Evolutionary conservation across 345 rosid genomes (phyloP).

Genomic region (Clarkia xantiana): DNA sequence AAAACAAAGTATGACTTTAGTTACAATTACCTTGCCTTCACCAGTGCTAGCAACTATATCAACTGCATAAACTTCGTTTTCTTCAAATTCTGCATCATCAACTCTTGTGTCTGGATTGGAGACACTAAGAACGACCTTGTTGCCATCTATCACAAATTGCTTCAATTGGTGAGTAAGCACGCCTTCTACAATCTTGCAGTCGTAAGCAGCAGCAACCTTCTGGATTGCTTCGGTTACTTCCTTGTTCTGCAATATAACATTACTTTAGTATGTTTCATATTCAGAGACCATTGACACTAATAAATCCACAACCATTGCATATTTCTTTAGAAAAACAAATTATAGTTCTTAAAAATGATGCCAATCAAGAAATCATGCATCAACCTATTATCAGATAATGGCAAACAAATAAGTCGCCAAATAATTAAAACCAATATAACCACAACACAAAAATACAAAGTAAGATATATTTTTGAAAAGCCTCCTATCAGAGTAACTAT

Average conservation of each 20-base stretch:
- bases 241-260: constrained; percentile 49
- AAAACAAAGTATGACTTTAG: neutral
- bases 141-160: constrained; percentile 80
- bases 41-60: constrained; percentile 92
- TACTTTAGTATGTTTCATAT: too few relatives aligned
- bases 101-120: constrained; percentile 76
- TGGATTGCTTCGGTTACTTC: constrained; percentile 91
- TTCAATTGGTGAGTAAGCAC: constrained; percentile 93
- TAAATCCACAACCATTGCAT: too few relatives aligned
- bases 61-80: constrained; percentile 82
- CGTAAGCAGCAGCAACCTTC: constrained; percentile 91
- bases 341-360: too few relatives aligned
- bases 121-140: constrained; percentile 59
- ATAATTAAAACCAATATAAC: constrained; percentile 7
- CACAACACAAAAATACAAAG: too few relatives aligned
- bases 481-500: constrained; percentile 78
- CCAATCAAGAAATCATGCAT: too few relatives aligned
- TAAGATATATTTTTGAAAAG: neutral
- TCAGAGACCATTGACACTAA: too few relatives aligned
- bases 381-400: too few relatives aligned
- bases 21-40: constrained; percentile 83
- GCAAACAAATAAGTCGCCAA: too few relatives aligned
- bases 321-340: too few relatives aligned
- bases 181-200: constrained; percentile 96
- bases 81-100: constrained; percentile 90